These are phyloP conservation scores for Trichosporon ovoides DNA, from an alignment of 1,284 basidiomycete species.

Conservation along the genomic window DNA sequence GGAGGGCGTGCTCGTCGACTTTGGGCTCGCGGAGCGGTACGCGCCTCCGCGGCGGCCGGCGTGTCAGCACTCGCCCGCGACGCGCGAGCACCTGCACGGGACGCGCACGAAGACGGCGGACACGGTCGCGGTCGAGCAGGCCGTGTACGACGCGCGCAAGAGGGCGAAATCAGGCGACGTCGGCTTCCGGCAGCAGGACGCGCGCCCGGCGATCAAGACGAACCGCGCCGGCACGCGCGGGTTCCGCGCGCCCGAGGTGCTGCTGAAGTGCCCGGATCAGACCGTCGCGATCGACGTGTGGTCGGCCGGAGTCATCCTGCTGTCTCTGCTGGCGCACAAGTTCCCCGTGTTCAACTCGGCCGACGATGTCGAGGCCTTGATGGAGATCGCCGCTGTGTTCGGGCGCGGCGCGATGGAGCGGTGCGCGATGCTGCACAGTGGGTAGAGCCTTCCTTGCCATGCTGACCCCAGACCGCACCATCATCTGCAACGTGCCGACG, in stretches of 20 bases:
- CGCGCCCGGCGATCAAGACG: constrained; percentile 73
- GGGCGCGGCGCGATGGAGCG: constrained; percentile 79
- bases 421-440: constrained; percentile 83
- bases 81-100: constrained; percentile 63
- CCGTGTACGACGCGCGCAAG: constrained; percentile 60
- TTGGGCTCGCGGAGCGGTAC: constrained; percentile 75
- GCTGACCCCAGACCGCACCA: constrained; percentile 64
- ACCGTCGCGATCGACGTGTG: constrained; percentile 93
- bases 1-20: constrained; percentile 85
- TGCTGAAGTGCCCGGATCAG: constrained; percentile 92
- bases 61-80: constrained; percentile 69
- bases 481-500: constrained; percentile 76
- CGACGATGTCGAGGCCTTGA: constrained; percentile 89
- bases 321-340: constrained; percentile 86
- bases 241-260: constrained; percentile 93
- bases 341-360: constrained; percentile 93
- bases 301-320: constrained; percentile 86
- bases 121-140: constrained; percentile 45
- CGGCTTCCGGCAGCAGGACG: constrained; percentile 50
- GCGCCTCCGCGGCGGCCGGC: constrained; percentile 46
- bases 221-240: constrained; percentile 95
- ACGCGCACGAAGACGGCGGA: constrained; percentile 33
- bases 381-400: constrained; percentile 88
- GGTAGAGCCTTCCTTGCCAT: constrained; percentile 38
- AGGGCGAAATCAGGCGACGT: constrained; percentile 49